Evolutionary conservation across 2,329 filamentous ascomycete genomes (phyloP), one percentile per base, ranked within the genome.

Genomic region (Lasiodiplodia gonubiensis): DNA sequence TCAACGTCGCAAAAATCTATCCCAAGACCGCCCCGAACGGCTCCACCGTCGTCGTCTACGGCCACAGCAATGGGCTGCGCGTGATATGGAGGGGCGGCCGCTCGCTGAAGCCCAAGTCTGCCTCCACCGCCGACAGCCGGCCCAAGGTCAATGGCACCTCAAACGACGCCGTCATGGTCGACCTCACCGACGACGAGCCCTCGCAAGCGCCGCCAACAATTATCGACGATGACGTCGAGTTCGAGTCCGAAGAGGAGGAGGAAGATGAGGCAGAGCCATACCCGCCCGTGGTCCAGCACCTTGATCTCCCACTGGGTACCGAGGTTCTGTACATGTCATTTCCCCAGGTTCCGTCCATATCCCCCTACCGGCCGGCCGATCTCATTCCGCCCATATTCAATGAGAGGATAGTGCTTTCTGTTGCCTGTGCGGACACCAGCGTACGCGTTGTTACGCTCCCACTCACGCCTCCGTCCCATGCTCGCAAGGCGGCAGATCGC

Each of bases 1-100:
- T 87, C 68, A 83, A 86, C 77, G 79, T 80, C 67, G 82, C 86
- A 14, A 82, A 83, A 74, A 80, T 85, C 70, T 90, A 90, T 73
- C 88, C 88, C 6, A 75, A 86, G 46, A 80, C 81, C 69, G 81
- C 86, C 23, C 84, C 86, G 25, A 89, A 89, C 75, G 86, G 86
- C 74, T 89, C 88, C 3, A 86, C 85, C 2, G 80, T 90, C 68
- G 80, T 89, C 53, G 72, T 90, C 14, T 89, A 88, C 71, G 88
- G 85, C 55, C 84, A 89, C 70, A 84, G 86, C 51, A 81, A 80
- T 51, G 88, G 88, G 5, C 71, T 90, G 25, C 83, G 84, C 67
- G 77, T 90, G 59, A 71, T 88, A 35, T 90, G 88, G 88, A 82
- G 86, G 76, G 87, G 87, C 52, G 88, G 88, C 4, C 81, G 80